phyloP scores from a whole-genome alignment of 2,329 filamentous ascomycete species.

The Cercospora zeina region DNA sequence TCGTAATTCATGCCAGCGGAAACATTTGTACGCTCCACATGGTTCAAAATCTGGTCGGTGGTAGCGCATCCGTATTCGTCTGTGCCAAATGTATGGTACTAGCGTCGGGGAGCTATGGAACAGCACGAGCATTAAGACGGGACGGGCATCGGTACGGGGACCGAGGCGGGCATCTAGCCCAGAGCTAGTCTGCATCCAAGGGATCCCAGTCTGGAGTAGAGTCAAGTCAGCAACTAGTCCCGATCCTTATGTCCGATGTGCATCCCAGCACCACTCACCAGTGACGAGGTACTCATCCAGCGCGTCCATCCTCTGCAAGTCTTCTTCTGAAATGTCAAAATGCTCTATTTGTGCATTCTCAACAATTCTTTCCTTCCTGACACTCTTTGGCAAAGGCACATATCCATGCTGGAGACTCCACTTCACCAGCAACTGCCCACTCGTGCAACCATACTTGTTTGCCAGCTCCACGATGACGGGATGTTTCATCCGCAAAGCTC shows the following conservation, averaged over 20 bases:
- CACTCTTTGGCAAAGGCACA: slow-evolving; percentile 73
- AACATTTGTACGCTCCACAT: too few species aligned
- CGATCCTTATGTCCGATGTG: not conserved
- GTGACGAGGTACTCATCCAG: slow-evolving; percentile 74
- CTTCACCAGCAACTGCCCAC: slow-evolving; percentile 72
- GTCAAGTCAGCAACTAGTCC: not conserved
- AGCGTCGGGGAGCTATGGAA: too few species aligned
- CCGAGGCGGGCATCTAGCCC: not conserved
- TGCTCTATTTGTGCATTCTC: slow-evolving; percentile 64
- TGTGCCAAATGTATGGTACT: too few species aligned
- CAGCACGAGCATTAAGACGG: too few species aligned
- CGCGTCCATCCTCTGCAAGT: slow-evolving; percentile 63
- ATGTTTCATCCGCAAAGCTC: slow-evolving; percentile 69
- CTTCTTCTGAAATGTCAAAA: slow-evolving; percentile 62
- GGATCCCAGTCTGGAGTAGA: slow-evolving; percentile 39
- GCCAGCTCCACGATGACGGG: slow-evolving; percentile 62
- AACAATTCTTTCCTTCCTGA: slow-evolving; percentile 60
- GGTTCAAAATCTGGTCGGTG: too few species aligned
- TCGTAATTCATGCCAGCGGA: too few species aligned
- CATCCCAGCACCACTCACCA: slow-evolving; percentile 53
- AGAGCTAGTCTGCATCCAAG: slow-evolving; percentile 32
- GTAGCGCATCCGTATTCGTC: too few species aligned
- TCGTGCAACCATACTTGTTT: slow-evolving; percentile 67
- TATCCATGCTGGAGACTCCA: slow-evolving; percentile 77
- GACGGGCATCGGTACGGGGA: not conserved